These are phyloP conservation scores for Kwoniella shivajii DNA, from an alignment of 1,284 basidiomycete species.

Conservation along the genomic window DNA sequence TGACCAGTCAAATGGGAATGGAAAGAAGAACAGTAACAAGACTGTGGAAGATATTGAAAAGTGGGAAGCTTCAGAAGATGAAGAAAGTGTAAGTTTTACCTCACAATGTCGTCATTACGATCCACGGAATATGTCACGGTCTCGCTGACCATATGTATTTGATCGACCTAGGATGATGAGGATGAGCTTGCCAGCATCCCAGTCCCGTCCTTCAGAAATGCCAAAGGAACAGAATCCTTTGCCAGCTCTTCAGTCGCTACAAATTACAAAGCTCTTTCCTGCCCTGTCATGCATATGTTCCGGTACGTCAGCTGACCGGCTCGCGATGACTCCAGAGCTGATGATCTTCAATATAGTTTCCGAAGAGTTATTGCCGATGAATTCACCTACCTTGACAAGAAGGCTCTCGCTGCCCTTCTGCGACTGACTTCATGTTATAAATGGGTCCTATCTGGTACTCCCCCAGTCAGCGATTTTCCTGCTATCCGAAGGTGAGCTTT, in stretches of 20 bases:
- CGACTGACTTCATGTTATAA: constrained; percentile 74
- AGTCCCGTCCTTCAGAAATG: constrained; percentile 34
- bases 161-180: constrained; percentile 24
- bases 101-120: not conserved
- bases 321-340: not conserved
- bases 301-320: constrained; percentile 51
- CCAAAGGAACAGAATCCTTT: constrained; percentile 28
- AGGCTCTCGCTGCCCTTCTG: constrained; percentile 75
- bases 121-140: not conserved
- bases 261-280: constrained; percentile 77
- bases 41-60: constrained; percentile 30
- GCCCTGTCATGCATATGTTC: constrained; percentile 88
- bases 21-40: constrained; percentile 57
- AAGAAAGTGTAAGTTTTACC: constrained; percentile 54
- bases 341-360: constrained; percentile 55
- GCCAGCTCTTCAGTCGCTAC: constrained; percentile 63
- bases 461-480: constrained; percentile 87
- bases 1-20: constrained; percentile 15
- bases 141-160: not conserved
- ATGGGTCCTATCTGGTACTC: constrained; percentile 96
- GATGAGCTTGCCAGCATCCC: constrained; percentile 28
- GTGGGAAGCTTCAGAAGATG: constrained; percentile 49
- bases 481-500: constrained; percentile 72
- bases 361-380: constrained; percentile 88
- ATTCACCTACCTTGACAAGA: constrained; percentile 87